phyloP scores from a whole-genome alignment of 257 asterid genomes.

The Solanum rostratum region DNA sequence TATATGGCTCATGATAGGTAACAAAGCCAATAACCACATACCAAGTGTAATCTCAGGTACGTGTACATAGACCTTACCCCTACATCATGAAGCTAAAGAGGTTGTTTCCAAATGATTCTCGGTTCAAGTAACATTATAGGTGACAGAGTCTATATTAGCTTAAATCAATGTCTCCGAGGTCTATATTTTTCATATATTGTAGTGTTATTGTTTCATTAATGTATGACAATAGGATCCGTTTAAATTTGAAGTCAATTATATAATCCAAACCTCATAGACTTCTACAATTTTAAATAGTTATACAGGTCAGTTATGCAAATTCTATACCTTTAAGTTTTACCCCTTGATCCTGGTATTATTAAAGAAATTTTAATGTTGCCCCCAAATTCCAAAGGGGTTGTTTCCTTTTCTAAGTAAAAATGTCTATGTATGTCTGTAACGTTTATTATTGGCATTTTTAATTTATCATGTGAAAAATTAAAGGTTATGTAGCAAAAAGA shows the following conservation, averaged over 20 bases:
- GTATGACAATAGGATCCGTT: neutral
- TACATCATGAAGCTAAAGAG: neutral
- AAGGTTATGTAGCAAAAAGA: neutral
- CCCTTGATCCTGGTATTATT: neutral
- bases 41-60: neutral
- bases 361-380: neutral
- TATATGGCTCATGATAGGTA: neutral
- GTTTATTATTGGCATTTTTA: neutral
- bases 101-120: neutral
- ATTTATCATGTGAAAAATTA: neutral
- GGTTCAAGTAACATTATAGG: neutral
- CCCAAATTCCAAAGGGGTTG: neutral
- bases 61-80: neutral
- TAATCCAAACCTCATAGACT: neutral
- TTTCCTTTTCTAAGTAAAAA: neutral
- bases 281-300: neutral
- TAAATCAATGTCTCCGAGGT: neutral
- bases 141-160: neutral
- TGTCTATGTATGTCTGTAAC: neutral
- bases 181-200: neutral
- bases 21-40: neutral
- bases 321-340: neutral
- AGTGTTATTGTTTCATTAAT: neutral
- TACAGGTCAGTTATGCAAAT: neutral
- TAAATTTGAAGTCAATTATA: neutral